Conservation (phyloP, 495 filamentous ascomycete species). For the Neurospora africana region DNA sequence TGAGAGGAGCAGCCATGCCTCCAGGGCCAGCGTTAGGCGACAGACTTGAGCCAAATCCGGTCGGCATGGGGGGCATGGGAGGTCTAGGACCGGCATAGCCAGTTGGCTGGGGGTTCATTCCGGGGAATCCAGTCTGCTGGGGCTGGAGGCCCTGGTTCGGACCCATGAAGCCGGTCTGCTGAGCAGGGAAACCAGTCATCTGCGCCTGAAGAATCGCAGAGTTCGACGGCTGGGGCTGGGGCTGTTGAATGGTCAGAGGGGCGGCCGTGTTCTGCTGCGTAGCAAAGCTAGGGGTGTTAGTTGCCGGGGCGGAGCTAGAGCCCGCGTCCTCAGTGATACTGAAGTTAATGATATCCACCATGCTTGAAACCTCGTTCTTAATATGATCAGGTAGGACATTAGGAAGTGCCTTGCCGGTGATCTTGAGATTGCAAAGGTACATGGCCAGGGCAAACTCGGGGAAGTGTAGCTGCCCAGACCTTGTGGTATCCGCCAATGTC, state of each 20-base stretch:
- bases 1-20: conserved; percentile 51
- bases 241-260: conserved; percentile 71
- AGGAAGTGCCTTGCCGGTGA: conserved; percentile 78
- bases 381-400: conserved; percentile 67
- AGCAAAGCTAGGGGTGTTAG: conserved; percentile 72
- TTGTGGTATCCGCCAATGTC: conserved; percentile 94
- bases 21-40: conserved; percentile 49
- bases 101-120: conserved; percentile 42
- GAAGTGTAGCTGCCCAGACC: conserved; percentile 91
- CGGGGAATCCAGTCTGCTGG: conserved; percentile 47
- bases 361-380: conserved; percentile 94
- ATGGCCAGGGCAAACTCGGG: conserved; percentile 97
- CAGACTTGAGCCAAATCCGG: conserved; percentile 58
- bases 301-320: conserved; percentile 32
- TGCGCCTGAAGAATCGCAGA: conserved; percentile 62
- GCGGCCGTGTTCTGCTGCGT: conserved; percentile 52
- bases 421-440: conserved; percentile 94
- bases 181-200: conserved; percentile 63
- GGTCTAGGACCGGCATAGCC: conserved; percentile 69
- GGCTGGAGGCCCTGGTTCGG: conserved; percentile 41
- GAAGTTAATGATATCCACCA: conserved; percentile 99
- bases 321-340: conserved; percentile 67
- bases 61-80: conserved; percentile 92
- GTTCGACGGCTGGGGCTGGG: conserved; percentile 71
- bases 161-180: conserved; percentile 36